A percentile compares a stretch with the other conserved stretches of the same genome.
phyloP scores from a whole-genome alignment of 1,139 yeast genomes.

The Geotrichum europaeum region DNA sequence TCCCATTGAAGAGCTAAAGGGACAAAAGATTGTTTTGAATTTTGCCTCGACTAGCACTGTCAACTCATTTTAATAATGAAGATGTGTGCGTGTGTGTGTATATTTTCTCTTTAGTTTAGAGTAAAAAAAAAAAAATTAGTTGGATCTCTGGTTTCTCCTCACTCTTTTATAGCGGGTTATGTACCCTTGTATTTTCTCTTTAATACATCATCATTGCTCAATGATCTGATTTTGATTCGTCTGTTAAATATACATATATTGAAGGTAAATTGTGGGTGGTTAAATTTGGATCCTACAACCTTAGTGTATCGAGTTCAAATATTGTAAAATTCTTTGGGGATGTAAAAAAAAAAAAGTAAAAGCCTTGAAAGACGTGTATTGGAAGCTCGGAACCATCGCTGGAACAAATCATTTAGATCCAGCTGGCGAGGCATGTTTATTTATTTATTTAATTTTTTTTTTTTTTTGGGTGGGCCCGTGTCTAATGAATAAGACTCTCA shows the following conservation, averaged over 20 bases:
- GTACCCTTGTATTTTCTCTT: background rate
- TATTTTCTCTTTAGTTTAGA: background rate
- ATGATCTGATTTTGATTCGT: background rate
- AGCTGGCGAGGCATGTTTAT: no score
- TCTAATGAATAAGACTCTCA: no score
- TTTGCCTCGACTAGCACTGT: constrained; percentile 7
- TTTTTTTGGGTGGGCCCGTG: no score
- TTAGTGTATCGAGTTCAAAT: no score
- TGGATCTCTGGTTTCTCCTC: background rate
- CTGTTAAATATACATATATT: background rate
- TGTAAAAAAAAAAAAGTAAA: no score
- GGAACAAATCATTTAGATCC: no score
- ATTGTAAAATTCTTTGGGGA: no score
- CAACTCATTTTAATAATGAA: background rate
- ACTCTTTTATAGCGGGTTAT: background rate
- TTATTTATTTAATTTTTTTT: no score
- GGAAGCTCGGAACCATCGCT: no score
- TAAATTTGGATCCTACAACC: no score
- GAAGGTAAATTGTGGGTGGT: no score
- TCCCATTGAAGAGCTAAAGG: constrained; percentile 25
- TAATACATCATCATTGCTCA: background rate
- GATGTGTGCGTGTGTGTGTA: background rate
- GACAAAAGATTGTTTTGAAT: constrained; percentile 4
- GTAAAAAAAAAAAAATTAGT: background rate
- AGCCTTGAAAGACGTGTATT: no score